Base-by-base conservation (phyloP, 129 eudicot genomes). In the Helianthus tuberosus region DNA sequence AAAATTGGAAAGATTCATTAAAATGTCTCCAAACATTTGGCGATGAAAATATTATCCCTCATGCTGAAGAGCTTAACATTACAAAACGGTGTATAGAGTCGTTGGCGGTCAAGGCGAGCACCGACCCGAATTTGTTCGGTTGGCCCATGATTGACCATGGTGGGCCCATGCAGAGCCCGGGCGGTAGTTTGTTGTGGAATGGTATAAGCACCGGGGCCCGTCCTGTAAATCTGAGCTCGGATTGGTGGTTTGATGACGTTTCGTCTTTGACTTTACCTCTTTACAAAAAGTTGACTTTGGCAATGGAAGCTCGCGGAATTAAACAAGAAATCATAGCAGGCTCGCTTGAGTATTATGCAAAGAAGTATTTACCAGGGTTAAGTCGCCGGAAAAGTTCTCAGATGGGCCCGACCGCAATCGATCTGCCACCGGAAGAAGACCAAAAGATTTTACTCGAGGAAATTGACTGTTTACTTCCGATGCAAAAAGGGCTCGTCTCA, bases 171-270 rank as follows among this genome's bases (percentile, higher is more conserved):
- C 98, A 90, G 84, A 94, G 97, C 75, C 97, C 97, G 0, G 96
- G 97, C 10, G 98, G 97, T 4, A 90, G 91, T 75, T 82, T 94
- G 58, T 66, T 94, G 67, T 94, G 98, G 98, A 94, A 94, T 38
- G 98, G 98, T 38, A 90, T 94, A 35, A 90, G 97, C 89, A 94
- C 98, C 0, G 98, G 98, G 49, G 97, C 98, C 23, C 81, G 93
- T 47, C 97, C 88, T 0, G 86, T 84, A 77, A 80, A 80, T 38
- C 66, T 85, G 71, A 86, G 89, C 66, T 83, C 96, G 0, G 98
- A 94, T 85, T 94, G 98, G 98, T 94, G 98, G 98, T 94, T 84
- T 53, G 96, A 94, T 8, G 98, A 94, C 69, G 88, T 84, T 12
- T 86, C 96, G 12, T 81, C 87, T 69, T 74, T 94, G 38, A 83